A percentile compares a stretch with the other conserved stretches of the same genome.
phyloP scores from a whole-genome alignment of 2,329 filamentous ascomycete species.

The Sarocladium oryzae region DNA sequence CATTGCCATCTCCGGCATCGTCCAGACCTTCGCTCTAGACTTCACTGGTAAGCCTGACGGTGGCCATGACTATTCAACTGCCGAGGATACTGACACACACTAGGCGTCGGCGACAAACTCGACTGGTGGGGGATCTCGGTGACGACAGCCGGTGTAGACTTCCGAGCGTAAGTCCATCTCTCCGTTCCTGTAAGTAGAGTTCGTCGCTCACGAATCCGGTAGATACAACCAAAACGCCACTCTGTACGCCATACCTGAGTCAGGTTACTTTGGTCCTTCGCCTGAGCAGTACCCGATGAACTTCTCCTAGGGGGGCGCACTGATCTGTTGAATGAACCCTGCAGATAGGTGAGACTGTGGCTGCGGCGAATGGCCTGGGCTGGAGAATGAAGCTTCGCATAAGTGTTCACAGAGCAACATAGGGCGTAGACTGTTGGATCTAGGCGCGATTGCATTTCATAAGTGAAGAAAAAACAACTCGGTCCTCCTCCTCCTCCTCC shows the following conservation, averaged over 20 bases:
- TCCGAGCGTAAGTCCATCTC: background rate
- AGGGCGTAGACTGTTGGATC: too few species aligned
- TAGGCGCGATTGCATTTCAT: too few species aligned
- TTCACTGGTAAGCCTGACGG: background rate
- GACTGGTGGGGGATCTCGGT: slow-evolving; percentile 40
- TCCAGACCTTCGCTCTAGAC: slow-evolving; percentile 41
- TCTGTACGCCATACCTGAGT: background rate
- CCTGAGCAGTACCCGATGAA: slow-evolving; percentile 3
- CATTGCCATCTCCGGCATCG: slow-evolving; percentile 38
- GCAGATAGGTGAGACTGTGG: too few species aligned
- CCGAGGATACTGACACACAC: background rate
- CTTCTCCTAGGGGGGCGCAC: background rate
- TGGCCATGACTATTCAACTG: slow-evolving; percentile 22
- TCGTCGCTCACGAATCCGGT: background rate
- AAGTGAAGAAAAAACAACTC: too few species aligned
- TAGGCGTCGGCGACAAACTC: slow-evolving; percentile 20
- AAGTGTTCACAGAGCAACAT: too few species aligned
- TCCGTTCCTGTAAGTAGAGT: background rate
- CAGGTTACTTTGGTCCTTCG: slow-evolving; percentile 4
- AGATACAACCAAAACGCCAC: slow-evolving; percentile 6
- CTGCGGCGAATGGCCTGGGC: too few species aligned
- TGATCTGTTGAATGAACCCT: background rate
- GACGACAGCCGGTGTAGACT: slow-evolving; percentile 1
- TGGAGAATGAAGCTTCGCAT: too few species aligned
- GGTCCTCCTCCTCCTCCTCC: too few species aligned